phyloP scores from a whole-genome alignment of 768 basidiomycete genomes.

The Suillus brevipes region DNA sequence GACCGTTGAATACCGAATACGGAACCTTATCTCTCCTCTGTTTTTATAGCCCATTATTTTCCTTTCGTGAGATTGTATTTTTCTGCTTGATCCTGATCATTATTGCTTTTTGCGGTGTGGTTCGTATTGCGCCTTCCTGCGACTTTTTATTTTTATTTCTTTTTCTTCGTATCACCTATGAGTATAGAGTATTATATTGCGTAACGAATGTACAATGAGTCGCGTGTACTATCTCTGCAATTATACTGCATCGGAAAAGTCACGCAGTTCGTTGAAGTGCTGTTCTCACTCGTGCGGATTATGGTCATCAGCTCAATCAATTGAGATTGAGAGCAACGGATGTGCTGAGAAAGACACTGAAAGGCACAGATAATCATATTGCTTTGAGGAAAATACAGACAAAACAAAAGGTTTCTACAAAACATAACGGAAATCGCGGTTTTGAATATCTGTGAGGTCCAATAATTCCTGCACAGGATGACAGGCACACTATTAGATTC shows the following conservation, averaged over 20 bases:
- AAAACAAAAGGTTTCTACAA: conserved; percentile 31
- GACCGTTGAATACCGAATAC: conserved; percentile 5
- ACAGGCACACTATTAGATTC: background rate
- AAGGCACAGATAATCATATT: background rate
- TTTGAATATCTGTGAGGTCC: conserved; percentile 68
- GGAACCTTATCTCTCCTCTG: conserved; percentile 2
- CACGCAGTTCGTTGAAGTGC: background rate
- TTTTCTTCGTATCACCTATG: background rate
- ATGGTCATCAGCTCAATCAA: background rate
- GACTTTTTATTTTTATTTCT: conserved; percentile 7
- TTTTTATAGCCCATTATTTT: background rate
- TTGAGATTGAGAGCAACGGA: background rate
- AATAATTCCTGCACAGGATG: conserved; percentile 7
- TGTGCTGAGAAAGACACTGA: background rate
- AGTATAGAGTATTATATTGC: conserved; percentile 8
- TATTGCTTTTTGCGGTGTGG: conserved; percentile 29
- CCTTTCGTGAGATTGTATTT: background rate
- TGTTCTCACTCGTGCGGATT: background rate
- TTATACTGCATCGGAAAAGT: background rate
- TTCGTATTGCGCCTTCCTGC: background rate
- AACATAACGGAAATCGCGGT: conserved; percentile 65
- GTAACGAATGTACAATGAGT: conserved; percentile 13
- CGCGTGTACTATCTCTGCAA: conserved; percentile 5
- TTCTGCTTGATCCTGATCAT: conserved; percentile 28
- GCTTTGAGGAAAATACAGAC: background rate